Conservation (phyloP, 2,329 filamentous ascomycete genomes). For the Sclerotiophoma versabilis region DNA sequence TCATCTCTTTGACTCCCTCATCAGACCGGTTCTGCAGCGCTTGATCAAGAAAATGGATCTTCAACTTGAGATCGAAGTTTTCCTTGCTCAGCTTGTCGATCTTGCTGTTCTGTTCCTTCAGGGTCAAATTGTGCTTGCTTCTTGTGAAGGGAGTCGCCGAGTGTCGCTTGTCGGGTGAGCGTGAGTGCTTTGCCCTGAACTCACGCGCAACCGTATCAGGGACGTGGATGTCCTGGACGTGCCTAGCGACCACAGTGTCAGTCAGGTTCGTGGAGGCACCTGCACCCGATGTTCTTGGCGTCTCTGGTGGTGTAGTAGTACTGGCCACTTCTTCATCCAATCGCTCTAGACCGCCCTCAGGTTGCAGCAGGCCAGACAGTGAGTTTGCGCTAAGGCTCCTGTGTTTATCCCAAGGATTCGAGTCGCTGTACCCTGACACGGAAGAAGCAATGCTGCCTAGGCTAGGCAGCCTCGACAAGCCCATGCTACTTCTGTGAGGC, state of each 20-base stretch:
- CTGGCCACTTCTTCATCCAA: constrained; percentile 66
- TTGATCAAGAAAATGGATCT: constrained; percentile 96
- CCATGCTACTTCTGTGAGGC: constrained; percentile 58
- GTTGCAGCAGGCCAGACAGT: constrained; percentile 38
- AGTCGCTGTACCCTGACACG: constrained; percentile 61
- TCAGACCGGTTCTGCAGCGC: constrained; percentile 92
- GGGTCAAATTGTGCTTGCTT: constrained; percentile 67
- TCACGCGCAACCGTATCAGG: constrained; percentile 87
- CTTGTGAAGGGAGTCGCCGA: constrained; percentile 48
- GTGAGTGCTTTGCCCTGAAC: constrained; percentile 77
- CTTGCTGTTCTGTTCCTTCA: constrained; percentile 97
- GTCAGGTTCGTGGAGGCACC: constrained; percentile 67
- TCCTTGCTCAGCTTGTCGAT: constrained; percentile 97
- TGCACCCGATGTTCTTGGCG: constrained; percentile 68
- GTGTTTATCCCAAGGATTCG: constrained; percentile 52
- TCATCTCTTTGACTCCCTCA: constrained; percentile 97
- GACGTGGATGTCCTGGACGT: constrained; percentile 88
- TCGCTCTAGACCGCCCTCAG: constrained; percentile 60
- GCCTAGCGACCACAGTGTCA: constrained; percentile 86
- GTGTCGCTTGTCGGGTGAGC: constrained; percentile 66
- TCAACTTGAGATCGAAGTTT: constrained; percentile 78
- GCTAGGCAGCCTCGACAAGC: constrained; percentile 78
- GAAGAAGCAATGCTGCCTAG: constrained; percentile 89
- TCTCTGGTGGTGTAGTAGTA: constrained; percentile 64
- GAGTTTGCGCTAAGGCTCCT: constrained; percentile 51